Conservation (phyloP, 805 yeast species). For the Cyberlindnera xylosilytica region DNA sequence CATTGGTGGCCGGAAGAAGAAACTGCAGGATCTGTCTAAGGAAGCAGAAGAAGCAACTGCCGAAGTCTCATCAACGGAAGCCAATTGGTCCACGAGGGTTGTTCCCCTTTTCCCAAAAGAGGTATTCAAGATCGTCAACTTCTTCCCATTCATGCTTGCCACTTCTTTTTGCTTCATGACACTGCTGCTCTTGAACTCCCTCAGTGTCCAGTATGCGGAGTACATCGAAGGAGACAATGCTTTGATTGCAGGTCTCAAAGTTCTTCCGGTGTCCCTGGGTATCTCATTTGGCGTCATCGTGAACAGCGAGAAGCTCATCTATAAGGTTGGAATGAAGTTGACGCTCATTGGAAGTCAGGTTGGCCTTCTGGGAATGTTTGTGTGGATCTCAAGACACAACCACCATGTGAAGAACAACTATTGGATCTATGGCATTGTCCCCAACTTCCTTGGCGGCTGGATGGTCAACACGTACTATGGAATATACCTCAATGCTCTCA, state of each 20-base stretch:
- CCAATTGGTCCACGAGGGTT: constrained; percentile 12
- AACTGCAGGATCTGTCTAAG: not conserved
- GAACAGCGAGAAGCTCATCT: constrained; percentile 22
- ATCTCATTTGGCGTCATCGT: constrained; percentile 29
- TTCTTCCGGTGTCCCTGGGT: constrained; percentile 34
- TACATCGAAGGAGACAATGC: constrained; percentile 30
- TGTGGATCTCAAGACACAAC: constrained; percentile 17
- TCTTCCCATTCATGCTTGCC: constrained; percentile 22
- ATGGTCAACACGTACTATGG: constrained; percentile 33
- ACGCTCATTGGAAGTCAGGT: constrained; percentile 17
- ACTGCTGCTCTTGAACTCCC: constrained; percentile 22
- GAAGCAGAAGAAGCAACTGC: not conserved
- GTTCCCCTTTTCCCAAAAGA: constrained; percentile 30
- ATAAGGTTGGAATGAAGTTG: constrained; percentile 25
- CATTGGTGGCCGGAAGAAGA: constrained; percentile 17
- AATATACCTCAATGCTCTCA: constrained; percentile 31
- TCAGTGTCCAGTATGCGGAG: constrained; percentile 27
- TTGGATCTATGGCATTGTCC: constrained; percentile 32
- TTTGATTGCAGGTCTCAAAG: constrained; percentile 35
- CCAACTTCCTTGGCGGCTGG: constrained; percentile 24
- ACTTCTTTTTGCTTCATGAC: constrained; percentile 24
- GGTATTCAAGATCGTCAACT: constrained; percentile 28
- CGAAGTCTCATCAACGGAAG: not conserved
- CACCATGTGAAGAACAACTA: not conserved
- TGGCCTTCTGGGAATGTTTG: constrained; percentile 16